Evolutionary conservation across 352 stramenopile genomes (phyloP).

Genomic region (Pythium phragmiticola): DNA sequence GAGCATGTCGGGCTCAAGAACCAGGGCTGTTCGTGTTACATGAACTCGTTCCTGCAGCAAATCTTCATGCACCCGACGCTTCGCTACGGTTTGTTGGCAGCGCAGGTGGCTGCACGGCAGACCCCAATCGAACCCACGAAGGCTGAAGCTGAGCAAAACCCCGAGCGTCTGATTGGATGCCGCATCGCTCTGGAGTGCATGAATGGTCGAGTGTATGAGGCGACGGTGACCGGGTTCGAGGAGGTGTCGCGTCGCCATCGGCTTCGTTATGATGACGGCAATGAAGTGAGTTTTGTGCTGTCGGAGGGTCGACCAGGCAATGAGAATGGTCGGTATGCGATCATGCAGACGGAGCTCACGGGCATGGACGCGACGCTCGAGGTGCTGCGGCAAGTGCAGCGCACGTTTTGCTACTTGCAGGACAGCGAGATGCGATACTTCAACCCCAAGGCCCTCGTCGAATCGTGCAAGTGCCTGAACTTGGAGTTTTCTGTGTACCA

Average conservation of each 20-base stretch:
- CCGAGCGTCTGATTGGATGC: conserved; percentile 65
- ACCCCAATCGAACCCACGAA: conserved; percentile 79
- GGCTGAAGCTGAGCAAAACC: conserved; percentile 85
- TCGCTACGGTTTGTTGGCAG: conserved; percentile 70
- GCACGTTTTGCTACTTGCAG: conserved; percentile 87
- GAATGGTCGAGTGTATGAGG: conserved; percentile 92
- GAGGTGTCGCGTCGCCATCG: conserved; percentile 68
- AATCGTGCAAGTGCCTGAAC: conserved; percentile 87
- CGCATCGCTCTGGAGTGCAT: conserved; percentile 93
- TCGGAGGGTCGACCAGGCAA: conserved; percentile 93
- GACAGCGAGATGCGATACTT: conserved; percentile 87
- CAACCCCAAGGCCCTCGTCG: conserved; percentile 87
- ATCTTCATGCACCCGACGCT: conserved; percentile 92
- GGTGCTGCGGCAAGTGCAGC: conserved; percentile 86
- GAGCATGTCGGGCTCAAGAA: conserved; percentile 97
- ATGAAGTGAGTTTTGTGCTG: conserved; percentile 87
- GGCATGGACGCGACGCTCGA: conserved; percentile 84
- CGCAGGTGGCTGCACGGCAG: conserved; percentile 56
- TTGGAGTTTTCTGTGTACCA: conserved; percentile 97
- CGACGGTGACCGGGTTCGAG: conserved; percentile 89
- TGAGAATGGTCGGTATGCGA: conserved; percentile 94
- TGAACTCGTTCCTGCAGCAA: conserved; percentile 99
- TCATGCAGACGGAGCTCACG: conserved; percentile 74
- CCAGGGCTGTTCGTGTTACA: conserved; percentile 99
- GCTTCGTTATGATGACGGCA: conserved; percentile 87